Evolutionary conservation across 768 basidiomycete species (phyloP), one percentile per base, ranked within the genome.

Genomic region (Boletus sensibilis): DNA sequence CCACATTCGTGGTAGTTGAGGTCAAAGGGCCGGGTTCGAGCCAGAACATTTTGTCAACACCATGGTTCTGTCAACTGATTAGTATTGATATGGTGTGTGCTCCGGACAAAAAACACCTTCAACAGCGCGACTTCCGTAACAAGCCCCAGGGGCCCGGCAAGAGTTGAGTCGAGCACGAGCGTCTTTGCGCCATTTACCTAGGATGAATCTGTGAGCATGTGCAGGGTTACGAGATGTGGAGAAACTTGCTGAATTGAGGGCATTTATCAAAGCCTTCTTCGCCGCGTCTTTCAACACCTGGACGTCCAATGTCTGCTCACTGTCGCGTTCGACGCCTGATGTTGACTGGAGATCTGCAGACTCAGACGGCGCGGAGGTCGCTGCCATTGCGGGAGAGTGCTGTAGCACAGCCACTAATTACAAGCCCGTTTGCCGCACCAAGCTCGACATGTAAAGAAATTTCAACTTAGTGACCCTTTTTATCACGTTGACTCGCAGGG

Each of bases 21-120:
- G 84, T 80, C 44, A 98, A 74, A 10, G 92, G 87, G 18, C 95
- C 95, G 12, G 88, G 73, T 73, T 98, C 97, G 23, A 99, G 84
- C 96, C 97, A 99, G 75, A 95, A 97, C 92, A 99, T 96, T 79
- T 97, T 97, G 77, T 98, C 95, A 4, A 99, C 93, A 6, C 94
- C 95, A 85, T 98, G 95, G 68, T 98, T 91, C 96, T 98, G 63
- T 53, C 23, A 13, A 29, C n/a, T 18, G 27, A 53, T 67, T 27
- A 62, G 37, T 35, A 55, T 53, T 33, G 44, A n/a, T 50, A 52
- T 13, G 49, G 41, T 2, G 40, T 16, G 29, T 34, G 31, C 4
- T 25, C 34, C 35, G 29, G 23, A 45, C 37, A 33, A 5, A 37
- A 66, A 64, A 29, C 50, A 94, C 97, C 85, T 98, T 98, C 53